phyloP scores from a whole-genome alignment of 495 filamentous ascomycete genomes.

The Cercophora scortea region DNA sequence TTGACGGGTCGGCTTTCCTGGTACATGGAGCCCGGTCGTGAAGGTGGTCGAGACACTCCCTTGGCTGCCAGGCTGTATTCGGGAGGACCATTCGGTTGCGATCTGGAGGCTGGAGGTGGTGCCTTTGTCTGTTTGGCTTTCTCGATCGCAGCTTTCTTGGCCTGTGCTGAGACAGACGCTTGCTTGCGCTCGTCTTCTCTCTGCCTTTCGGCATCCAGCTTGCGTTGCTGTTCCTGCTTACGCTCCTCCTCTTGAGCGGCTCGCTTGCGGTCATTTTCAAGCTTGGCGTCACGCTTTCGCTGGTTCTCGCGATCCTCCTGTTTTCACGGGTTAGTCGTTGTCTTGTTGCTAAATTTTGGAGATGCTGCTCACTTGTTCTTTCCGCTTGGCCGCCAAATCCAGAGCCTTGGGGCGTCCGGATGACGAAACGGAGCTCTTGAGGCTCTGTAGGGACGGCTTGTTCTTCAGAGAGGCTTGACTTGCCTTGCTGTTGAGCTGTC shows the following conservation, averaged over 20 bases:
- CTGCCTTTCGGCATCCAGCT: constrained; percentile 32
- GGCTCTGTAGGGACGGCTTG: constrained; percentile 54
- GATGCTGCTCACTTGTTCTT: constrained; percentile 39
- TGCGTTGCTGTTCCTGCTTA: constrained; percentile 39
- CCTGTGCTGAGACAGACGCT: neutral
- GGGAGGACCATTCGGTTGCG: constrained; percentile 40
- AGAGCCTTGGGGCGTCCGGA: constrained; percentile 51
- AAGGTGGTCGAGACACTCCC: constrained; percentile 28
- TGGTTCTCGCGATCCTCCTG: constrained; percentile 68
- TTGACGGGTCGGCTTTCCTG: constrained; percentile 40
- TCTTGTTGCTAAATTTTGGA: neutral
- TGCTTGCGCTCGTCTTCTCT: constrained; percentile 41
- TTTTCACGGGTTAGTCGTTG: neutral
- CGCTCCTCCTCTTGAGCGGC: constrained; percentile 53
- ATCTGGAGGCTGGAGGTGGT: constrained; percentile 42
- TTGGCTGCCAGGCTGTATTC: constrained; percentile 28
- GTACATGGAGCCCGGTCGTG: constrained; percentile 32
- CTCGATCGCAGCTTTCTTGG: constrained; percentile 69
- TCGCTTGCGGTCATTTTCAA: constrained; percentile 68
- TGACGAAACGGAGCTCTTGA: constrained; percentile 64
- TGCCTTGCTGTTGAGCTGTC: constrained; percentile 50
- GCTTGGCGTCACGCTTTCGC: constrained; percentile 70
- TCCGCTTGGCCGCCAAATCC: constrained; percentile 63
- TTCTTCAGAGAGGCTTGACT: constrained; percentile 60
- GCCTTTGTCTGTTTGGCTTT: constrained; percentile 49